phyloP scores from a whole-genome alignment of 495 filamentous ascomycete genomes.

The Halenospora varia region DNA sequence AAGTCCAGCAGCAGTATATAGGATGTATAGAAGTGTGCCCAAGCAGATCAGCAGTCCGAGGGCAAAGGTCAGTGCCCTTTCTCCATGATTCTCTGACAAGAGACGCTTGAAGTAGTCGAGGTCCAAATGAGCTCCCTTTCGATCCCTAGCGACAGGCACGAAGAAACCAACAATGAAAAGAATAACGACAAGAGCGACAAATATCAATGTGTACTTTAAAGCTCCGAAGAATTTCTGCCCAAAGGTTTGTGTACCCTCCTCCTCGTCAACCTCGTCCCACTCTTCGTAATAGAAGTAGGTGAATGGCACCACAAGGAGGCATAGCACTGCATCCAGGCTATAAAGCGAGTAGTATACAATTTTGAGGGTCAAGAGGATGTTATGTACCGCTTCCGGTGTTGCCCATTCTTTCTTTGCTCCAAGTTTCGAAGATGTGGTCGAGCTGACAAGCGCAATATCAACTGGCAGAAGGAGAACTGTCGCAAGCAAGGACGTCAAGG shows the following conservation, averaged over 20 bases:
- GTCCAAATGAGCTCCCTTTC: constrained; percentile 60
- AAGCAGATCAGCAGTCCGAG: constrained; percentile 81
- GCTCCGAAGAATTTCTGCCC: constrained; percentile 72
- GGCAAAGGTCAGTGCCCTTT: constrained; percentile 85
- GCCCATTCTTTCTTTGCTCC: constrained; percentile 95
- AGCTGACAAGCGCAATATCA: constrained; percentile 91
- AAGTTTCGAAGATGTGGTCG: constrained; percentile 68
- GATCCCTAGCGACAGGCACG: constrained; percentile 66
- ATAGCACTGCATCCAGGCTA: constrained; percentile 86
- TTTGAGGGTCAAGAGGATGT: constrained; percentile 73
- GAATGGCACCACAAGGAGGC: constrained; percentile 87
- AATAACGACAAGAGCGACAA: constrained; percentile 73
- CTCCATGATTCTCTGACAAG: constrained; percentile 80
- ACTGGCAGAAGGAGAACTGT: constrained; percentile 91
- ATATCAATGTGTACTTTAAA: constrained; percentile 84
- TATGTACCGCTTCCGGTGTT: constrained; percentile 67
- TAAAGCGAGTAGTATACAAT: constrained; percentile 92
- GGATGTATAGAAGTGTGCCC: constrained; percentile 75
- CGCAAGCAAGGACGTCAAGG: constrained; percentile 80
- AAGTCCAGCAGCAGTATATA: constrained; percentile 86
- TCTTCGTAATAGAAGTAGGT: constrained; percentile 99
- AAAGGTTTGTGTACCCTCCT: constrained; percentile 68
- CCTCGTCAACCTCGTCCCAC: constrained; percentile 79
- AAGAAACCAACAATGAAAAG: constrained; percentile 93
- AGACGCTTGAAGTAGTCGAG: constrained; percentile 89